Evolutionary conservation across 2,329 filamentous ascomycete genomes (phyloP).

Genomic region (Cladosporium sp.): DNA sequence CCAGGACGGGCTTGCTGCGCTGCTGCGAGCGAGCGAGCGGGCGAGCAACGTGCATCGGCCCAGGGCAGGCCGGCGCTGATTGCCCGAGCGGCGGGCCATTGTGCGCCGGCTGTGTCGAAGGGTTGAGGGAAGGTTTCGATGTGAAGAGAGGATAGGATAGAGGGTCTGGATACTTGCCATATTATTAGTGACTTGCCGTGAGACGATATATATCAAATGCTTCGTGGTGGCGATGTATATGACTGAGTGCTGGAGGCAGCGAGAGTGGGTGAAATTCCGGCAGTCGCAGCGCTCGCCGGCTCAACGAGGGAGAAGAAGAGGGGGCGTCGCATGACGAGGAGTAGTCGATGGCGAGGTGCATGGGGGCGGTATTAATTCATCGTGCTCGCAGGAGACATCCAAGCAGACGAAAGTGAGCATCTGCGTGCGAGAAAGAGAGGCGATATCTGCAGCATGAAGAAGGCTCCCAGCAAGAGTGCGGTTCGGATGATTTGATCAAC

Average conservation of each 20-base stretch:
- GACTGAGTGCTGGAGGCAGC: background rate
- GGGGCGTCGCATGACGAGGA: slow-evolving; percentile 1
- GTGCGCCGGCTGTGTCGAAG: slow-evolving; percentile 1
- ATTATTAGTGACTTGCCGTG: background rate
- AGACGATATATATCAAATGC: background rate
- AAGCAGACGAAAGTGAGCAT: background rate
- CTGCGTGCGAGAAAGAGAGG: background rate
- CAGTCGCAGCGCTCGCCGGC: background rate
- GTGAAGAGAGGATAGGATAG: background rate
- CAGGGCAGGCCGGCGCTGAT: background rate
- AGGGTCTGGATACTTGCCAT: background rate
- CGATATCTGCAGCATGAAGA: background rate
- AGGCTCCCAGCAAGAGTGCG: background rate
- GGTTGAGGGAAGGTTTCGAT: background rate
- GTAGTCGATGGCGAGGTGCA: background rate
- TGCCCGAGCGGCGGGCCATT: background rate
- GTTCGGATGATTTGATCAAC: background rate
- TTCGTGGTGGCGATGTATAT: background rate
- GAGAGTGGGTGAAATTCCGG: slow-evolving; percentile 7
- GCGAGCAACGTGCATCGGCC: background rate
- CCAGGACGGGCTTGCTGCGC: slow-evolving; percentile 1
- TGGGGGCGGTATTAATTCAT: background rate
- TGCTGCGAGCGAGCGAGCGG: background rate
- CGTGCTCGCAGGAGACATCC: background rate
- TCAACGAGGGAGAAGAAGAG: background rate